Conservation (phyloP, 805 yeast species). For the Hemisphaericaspora nanyangensis region DNA sequence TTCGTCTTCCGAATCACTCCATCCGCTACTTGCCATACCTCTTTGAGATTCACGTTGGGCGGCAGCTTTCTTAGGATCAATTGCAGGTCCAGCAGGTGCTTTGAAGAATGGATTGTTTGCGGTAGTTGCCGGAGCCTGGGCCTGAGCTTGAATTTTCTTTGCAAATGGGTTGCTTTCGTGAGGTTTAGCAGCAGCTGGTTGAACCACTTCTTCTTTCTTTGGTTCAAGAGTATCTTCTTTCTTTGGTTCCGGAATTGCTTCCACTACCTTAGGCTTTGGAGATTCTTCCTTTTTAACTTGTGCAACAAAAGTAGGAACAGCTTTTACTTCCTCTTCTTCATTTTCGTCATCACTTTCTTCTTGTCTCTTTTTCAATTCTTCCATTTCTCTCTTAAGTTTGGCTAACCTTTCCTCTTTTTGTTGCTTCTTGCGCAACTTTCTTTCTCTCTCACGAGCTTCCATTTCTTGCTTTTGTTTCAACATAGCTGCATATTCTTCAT, state of each 20-base stretch:
- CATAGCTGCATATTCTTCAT: slow-evolving; percentile 48
- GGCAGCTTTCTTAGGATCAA: slow-evolving; percentile 58
- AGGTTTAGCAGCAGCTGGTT: slow-evolving; percentile 13
- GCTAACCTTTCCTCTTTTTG: slow-evolving; percentile 61
- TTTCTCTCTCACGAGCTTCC: slow-evolving; percentile 40
- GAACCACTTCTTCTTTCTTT: slow-evolving; percentile 1
- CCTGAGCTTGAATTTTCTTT: slow-evolving; percentile 17
- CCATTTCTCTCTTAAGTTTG: slow-evolving; percentile 56
- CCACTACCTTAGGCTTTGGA: neutral
- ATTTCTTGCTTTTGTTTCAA: slow-evolving; percentile 39
- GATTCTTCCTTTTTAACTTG: slow-evolving; percentile 2
- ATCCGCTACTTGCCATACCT: slow-evolving; percentile 44
- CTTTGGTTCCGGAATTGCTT: slow-evolving; percentile 3
- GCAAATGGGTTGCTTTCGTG: slow-evolving; percentile 52
- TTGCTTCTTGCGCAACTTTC: slow-evolving; percentile 49
- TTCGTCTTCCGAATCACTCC: slow-evolving; percentile 43
- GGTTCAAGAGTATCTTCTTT: neutral
- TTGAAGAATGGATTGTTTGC: slow-evolving; percentile 56
- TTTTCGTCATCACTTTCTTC: slow-evolving; percentile 30
- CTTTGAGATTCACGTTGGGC: slow-evolving; percentile 74
- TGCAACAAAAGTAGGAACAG: slow-evolving; percentile 19
- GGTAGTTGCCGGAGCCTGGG: neutral
- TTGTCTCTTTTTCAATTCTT: slow-evolving; percentile 40
- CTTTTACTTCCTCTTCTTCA: slow-evolving; percentile 19
- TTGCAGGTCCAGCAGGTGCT: slow-evolving; percentile 24